A percentile compares a stretch with the other conserved stretches of the same genome.
phyloP scores from a whole-genome alignment of 1,284 basidiomycete genomes.

The Mycena sp. region DNA sequence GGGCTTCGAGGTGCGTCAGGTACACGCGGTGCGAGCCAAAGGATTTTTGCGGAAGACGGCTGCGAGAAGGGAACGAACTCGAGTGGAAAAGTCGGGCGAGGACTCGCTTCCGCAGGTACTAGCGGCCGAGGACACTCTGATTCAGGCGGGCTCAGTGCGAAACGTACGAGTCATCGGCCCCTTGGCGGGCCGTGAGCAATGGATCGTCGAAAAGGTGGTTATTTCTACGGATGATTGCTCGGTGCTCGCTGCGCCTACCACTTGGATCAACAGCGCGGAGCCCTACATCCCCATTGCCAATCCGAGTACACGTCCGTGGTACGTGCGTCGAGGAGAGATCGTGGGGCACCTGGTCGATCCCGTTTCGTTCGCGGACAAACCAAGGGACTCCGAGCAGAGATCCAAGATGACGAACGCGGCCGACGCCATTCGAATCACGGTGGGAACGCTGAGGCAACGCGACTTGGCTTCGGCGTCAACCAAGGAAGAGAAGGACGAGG shows the following conservation, averaged over 20 bases:
- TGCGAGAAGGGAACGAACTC: background rate
- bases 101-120: background rate
- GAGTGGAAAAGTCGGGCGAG: no score
- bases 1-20: background rate
- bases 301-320: slow-evolving; percentile 23
- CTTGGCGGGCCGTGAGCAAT: slow-evolving; percentile 4
- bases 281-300: slow-evolving; percentile 34
- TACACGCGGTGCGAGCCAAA: background rate
- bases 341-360: slow-evolving; percentile 19
- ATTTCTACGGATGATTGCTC: slow-evolving; percentile 7
- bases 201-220: slow-evolving; percentile 28
- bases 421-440: background rate
- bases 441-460: background rate
- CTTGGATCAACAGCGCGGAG: background rate
- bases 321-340: slow-evolving; percentile 21
- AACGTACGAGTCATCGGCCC: slow-evolving; percentile 6
- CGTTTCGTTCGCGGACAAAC: background rate
- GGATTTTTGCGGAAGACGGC: background rate
- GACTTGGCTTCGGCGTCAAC: background rate
- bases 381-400: background rate
- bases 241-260: slow-evolving; percentile 27
- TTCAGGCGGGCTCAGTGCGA: slow-evolving; percentile 11
- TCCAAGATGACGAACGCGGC: background rate
- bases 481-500: background rate
- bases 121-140: background rate